Evolutionary conservation across 345 rosid genomes (phyloP), one percentile per base, ranked within the genome.

Genomic region (Eucalyptus dawsonii): DNA sequence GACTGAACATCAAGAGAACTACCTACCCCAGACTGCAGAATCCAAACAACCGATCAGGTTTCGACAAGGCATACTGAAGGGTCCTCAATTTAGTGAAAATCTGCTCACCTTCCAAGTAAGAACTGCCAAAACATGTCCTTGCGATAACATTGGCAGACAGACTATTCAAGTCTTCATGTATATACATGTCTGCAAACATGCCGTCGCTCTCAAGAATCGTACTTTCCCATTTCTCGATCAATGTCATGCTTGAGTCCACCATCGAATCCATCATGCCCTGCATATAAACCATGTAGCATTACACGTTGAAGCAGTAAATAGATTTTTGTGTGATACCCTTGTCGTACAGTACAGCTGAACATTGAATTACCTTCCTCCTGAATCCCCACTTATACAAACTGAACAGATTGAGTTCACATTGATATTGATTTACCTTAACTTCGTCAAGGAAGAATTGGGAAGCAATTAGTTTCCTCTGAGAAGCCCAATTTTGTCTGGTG

Each of bases 81-180:
- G 81, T 87, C 34, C 51, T 87, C 17, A 92, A 22, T 72, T 89
- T 92, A 8, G 81, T 15, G n/a, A 90, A 92, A 40, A 40, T 40
- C 6, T 50, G 89, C 81, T 54, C 87, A 21, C 91, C 92, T 62
- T 88, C 89, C 4, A 29, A 51, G 53, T 89, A 89, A 27, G 90
- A 87, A 56, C 90, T 91, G 22, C 94, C 91, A 62, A 91, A 92
- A 89, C 92, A 91, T n/a, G 91, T 91, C 80, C 31, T 90, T 3
- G 92, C 88, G 51, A 91, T 89, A 5, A 91, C 86, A 89, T 91
- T 89, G 12, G 88, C 89, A 3, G 93, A 89, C 11, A 90, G 37
- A 9, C 72, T 76, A 56, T 86, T 90, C 89, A 93, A 67, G 80
- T 91, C 92, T 19, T 87, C 80, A 37, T 87, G 91, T 47, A 91